A percentile compares a stretch with the other conserved stretches of the same genome.
Conservation (phyloP, 108 stramenopile species). For the Cyclotella sp. region DNA sequence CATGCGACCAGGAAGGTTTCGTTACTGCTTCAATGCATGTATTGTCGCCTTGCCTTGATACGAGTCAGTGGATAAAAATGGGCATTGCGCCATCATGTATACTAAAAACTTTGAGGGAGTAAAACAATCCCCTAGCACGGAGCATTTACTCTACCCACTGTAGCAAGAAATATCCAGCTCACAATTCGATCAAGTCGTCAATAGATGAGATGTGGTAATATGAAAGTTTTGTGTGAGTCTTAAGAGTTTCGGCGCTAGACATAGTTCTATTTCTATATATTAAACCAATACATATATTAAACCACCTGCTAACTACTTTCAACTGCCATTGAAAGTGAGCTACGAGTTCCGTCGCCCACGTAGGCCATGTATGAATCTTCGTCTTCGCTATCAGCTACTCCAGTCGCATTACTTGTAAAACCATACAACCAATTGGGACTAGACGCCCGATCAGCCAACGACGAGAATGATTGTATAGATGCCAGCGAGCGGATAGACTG, state of each 20-base stretch:
- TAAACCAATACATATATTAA: background rate
- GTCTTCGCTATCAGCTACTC: constrained; percentile 35
- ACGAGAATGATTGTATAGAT: constrained; percentile 39
- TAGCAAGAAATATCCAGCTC: no score
- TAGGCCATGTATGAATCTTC: constrained; percentile 46
- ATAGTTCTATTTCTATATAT: background rate
- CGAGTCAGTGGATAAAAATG: no score
- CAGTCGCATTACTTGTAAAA: constrained; percentile 20
- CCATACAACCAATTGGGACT: constrained; percentile 42
- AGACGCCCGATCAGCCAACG: constrained; percentile 23
- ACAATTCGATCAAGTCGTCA: no score
- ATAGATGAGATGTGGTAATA: no score
- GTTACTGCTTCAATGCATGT: no score
- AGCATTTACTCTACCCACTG: no score
- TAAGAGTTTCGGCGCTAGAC: background rate
- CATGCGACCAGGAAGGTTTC: no score
- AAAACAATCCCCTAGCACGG: no score
- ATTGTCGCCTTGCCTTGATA: no score
- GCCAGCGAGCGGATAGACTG: constrained; percentile 45
- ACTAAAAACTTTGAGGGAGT: no score
- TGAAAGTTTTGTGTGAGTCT: background rate
- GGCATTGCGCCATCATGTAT: no score
- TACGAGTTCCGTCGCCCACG: constrained; percentile 14
- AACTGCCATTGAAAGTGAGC: constrained; percentile 1
- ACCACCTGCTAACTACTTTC: background rate